These are phyloP conservation scores for Xylaria sp. DNA, from an alignment of 2,329 filamentous ascomycete genomes.

Conservation along the genomic window DNA sequence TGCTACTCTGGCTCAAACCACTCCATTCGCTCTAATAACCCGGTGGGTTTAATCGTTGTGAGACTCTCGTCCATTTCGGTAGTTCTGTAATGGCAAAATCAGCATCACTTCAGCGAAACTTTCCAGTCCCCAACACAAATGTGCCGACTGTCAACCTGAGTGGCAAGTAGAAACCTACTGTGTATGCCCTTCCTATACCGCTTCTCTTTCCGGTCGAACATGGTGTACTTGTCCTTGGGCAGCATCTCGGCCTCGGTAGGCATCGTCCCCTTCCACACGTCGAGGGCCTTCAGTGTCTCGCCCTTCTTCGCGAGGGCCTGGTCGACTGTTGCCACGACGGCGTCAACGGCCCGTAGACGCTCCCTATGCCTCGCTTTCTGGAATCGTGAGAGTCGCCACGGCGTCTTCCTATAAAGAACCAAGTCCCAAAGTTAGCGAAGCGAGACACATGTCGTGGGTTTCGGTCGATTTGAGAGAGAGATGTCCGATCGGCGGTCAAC, in stretches of 20 bases:
- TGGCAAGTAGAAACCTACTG: conserved; percentile 70
- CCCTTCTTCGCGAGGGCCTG: conserved; percentile 79
- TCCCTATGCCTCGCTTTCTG: conserved; percentile 89
- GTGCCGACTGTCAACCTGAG: no score
- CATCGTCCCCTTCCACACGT: conserved; percentile 96
- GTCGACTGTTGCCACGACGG: conserved; percentile 84
- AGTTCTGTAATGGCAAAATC: conserved; percentile 64
- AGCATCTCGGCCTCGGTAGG: conserved; percentile 95
- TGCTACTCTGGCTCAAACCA: not conserved
- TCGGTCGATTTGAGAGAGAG: not conserved
- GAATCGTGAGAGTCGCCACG: conserved; percentile 91
- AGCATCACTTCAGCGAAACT: conserved; percentile 11
- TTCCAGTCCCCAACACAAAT: not conserved
- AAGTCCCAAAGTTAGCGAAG: conserved; percentile 24
- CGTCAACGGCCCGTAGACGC: conserved; percentile 85
- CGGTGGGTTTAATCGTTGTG: conserved; percentile 91
- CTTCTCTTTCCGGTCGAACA: conserved; percentile 97
- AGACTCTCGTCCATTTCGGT: conserved; percentile 94
- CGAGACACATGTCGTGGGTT: not conserved
- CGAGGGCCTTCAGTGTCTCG: conserved; percentile 77
- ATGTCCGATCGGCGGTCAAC: not conserved
- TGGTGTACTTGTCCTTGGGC: conserved; percentile 95
- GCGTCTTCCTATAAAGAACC: conserved; percentile 78
- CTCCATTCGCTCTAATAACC: conserved; percentile 73
- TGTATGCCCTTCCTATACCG: conserved; percentile 96